Evolutionary conservation across 768 basidiomycete genomes (phyloP).

Genomic region (Gautieria morchelliformis): DNA sequence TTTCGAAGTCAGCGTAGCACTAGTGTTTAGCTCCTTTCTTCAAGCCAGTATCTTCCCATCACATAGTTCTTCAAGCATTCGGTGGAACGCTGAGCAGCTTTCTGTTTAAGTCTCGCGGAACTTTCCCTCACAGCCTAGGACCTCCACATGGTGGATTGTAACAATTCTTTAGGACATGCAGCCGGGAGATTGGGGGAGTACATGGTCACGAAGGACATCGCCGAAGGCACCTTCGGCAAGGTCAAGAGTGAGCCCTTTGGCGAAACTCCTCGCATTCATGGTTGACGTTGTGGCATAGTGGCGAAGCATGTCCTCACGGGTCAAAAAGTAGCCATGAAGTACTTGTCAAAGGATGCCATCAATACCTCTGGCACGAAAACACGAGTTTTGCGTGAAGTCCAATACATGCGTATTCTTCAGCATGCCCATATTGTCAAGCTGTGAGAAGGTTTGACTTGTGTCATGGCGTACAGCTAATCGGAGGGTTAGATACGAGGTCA

Average conservation of each 20-base stretch:
- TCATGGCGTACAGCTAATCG: neutral
- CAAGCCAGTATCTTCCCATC: too few relatives aligned
- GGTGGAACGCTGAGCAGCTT: too few relatives aligned
- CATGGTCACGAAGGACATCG: constrained; percentile 77
- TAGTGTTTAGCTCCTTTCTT: too few relatives aligned
- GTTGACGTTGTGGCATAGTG: constrained; percentile 38
- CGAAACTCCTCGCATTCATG: neutral
- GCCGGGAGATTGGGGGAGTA: constrained; percentile 67
- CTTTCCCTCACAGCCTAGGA: too few relatives aligned
- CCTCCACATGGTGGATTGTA: too few relatives aligned
- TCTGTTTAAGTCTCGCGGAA: too few relatives aligned
- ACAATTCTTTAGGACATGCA: too few relatives aligned
- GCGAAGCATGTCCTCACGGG: constrained; percentile 91
- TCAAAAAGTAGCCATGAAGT: constrained; percentile 96
- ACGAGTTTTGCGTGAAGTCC: constrained; percentile 88
- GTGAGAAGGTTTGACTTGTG: constrained; percentile 33
- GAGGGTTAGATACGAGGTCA: constrained; percentile 62
- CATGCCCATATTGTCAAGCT: constrained; percentile 98
- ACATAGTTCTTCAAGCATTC: too few relatives aligned
- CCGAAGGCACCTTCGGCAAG: constrained; percentile 96
- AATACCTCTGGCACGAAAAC: constrained; percentile 86
- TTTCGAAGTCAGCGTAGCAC: too few relatives aligned
- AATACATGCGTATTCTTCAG: constrained; percentile 90
- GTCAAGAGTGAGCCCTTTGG: constrained; percentile 77
- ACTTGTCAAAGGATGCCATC: constrained; percentile 90